Base-by-base conservation (phyloP, 176 grass and related monocot species). In the Oryza meyeriana region DNA sequence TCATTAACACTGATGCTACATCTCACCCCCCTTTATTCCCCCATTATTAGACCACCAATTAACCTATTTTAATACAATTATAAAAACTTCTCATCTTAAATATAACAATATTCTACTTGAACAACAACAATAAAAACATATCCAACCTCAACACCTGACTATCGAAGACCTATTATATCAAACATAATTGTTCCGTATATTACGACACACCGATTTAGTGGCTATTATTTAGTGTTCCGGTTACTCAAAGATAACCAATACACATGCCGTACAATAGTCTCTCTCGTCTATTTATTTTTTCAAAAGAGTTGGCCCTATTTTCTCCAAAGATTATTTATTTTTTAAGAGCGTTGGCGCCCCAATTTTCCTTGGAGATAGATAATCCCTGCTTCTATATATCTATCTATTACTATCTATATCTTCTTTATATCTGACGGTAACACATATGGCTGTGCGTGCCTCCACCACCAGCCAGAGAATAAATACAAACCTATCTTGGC, bases 351-450 rank as follows among this genome's bases (percentile, higher is more conserved):
- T 2, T 29, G 40, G 39, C 14, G 1, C 5, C 50, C 50, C 16
- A 55, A 9, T 55, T 55, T n/a, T 55, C 7, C 20, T 2, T 55
- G 20, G 50, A 55, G 50, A 55, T 55, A 22, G 50, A 55, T 55
- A 8, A 22, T 55, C 50, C 50, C 50, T 2, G 11, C 45, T 17
- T 45, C 20, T 31, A 78, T 62, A 78, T 71, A 24, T 17, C 4
- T 72, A 24, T 38, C 66, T 74, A 79, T 83, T 74, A 47, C 86
- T 42, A 85, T 89, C 71, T 77, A 22, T 85, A 80, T 85, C 87
- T 67, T 72, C 39, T 47, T 79, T 79, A 70, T 85, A 80, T 76
- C 75, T 89, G 87, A 89, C 77, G 82, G 82, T 76, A 76, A 89
- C 87, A 80, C 71, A 85, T 85, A 85, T 52, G 87, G 81, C 71